phyloP scores from a whole-genome alignment of 139 green algal species.

The Edaphochlamys debaryana region DNA sequence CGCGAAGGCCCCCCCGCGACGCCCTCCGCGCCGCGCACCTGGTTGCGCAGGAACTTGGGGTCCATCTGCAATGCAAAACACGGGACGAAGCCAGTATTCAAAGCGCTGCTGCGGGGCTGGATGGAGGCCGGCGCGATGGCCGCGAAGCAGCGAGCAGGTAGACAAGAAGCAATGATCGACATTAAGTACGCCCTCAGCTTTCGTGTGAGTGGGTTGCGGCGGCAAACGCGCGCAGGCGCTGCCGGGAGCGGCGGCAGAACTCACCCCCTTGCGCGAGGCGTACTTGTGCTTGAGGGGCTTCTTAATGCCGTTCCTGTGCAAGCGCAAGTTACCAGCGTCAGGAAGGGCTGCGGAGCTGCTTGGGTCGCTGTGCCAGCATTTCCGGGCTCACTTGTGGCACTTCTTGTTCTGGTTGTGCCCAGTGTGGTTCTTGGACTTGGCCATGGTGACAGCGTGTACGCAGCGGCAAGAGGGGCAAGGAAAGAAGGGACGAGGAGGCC shows the following conservation, averaged over 20 bases:
- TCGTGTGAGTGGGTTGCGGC: too few species aligned
- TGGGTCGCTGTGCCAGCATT: not conserved
- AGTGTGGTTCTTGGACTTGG: constrained; percentile 96
- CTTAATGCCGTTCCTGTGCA: constrained; percentile 92
- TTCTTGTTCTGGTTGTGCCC: constrained; percentile 95
- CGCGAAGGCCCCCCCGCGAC: too few species aligned
- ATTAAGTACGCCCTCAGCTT: too few species aligned
- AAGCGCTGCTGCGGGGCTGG: too few species aligned
- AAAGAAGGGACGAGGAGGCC: not conserved
- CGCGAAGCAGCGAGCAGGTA: too few species aligned
- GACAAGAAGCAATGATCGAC: too few species aligned
- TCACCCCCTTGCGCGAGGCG: constrained; percentile 81
- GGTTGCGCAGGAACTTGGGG: constrained; percentile 95
- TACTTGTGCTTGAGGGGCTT: constrained; percentile 89
- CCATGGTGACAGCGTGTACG: constrained; percentile 59
- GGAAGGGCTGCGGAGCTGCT: too few species aligned
- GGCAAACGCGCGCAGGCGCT: too few species aligned
- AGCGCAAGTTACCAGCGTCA: not conserved
- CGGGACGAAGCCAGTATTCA: too few species aligned
- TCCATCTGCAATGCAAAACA: constrained; percentile 82
- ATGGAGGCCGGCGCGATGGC: too few species aligned
- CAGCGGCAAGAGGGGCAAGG: not conserved
- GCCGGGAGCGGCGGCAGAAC: constrained; percentile 30
- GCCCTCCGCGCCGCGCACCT: constrained; percentile 71
- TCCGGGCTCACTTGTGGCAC: constrained; percentile 63